These are phyloP conservation scores for Scortechinia acanthostroma DNA, from an alignment of 2,329 filamentous ascomycete genomes.

Conservation along the genomic window DNA sequence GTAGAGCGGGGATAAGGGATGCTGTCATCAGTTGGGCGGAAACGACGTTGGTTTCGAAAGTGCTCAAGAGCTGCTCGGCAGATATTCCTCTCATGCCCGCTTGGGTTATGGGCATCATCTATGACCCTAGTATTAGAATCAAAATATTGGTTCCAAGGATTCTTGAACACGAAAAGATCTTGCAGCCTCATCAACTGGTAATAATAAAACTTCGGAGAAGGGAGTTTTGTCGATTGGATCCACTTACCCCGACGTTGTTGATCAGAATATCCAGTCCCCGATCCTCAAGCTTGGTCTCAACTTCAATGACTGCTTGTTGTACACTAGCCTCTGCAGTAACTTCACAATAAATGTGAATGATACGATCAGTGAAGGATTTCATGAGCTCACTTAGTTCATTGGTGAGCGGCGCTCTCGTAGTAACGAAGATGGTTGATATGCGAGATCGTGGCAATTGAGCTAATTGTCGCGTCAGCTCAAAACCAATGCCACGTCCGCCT, in stretches of 20 bases:
- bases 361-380: constrained; percentile 19
- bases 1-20: constrained; percentile 25
- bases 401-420: no score
- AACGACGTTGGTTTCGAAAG: constrained; percentile 23
- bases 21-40: constrained; percentile 24
- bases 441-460: no score
- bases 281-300: constrained; percentile 19
- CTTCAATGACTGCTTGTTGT: constrained; percentile 16
- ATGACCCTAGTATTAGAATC: constrained; percentile 6
- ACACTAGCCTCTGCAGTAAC: constrained; percentile 19
- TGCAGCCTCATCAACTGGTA: no score
- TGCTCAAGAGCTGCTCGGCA: constrained; percentile 11
- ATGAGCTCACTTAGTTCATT: constrained; percentile 19
- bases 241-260: constrained; percentile 32
- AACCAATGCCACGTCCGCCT: not conserved
- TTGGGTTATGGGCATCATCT: not conserved
- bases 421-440: no score
- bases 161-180: constrained; percentile 2
- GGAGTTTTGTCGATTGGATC: no score
- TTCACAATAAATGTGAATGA: constrained; percentile 21
- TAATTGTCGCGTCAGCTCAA: no score
- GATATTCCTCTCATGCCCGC: constrained; percentile 4
- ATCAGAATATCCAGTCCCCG: constrained; percentile 34
- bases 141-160: no score
- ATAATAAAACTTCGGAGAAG: no score